Base-by-base conservation (phyloP, 1,139 yeast species). In the Schizosaccharomyces versatilis region DNA sequence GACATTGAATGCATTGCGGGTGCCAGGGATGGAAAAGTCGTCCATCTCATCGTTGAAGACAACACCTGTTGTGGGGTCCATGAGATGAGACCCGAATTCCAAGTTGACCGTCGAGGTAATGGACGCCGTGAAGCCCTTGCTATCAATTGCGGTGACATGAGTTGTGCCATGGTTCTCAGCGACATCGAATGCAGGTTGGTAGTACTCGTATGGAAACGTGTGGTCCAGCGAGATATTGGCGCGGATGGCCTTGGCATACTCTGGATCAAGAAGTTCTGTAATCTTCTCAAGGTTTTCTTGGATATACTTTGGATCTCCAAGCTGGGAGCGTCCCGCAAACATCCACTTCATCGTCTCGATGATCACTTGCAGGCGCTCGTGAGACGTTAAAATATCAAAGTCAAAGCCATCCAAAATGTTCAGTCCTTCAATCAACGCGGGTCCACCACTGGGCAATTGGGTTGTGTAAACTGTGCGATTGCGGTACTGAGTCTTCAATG, bases 301-400 rank as follows among this genome's bases (percentile, higher is more conserved):
- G 1, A 66, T 59, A 19, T 68, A 72, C 8, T 68, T 65, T 3
- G 68, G 68, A 62, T 85, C 95, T 0, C 97, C 97, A 32, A 88
- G 73, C 61, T 84, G 75, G 15, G 90, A 78, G 57, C 97, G 73
- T 0, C 82, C 88, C 8, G 93, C 75, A 0, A 88, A 84, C 74
- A 85, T 75, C 95, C 95, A 90, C 67, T 88, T 88, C 93, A 88
- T 85, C 6, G 84, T 70, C 67, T 90, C 98, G 12, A 86, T 70
- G 12, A 85, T 65, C 9, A 52, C 47, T 39, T 59, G 60, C 19
- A 49, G 9, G 56, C 84, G 73, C 62, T 84, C 95, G 1, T 79
- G 71, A n/a, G 75, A 72, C 6, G 73, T 62, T 0, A 71, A 70
- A 15, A 58, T 52, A 24, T 64, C 61, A 40, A 66, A 63, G 1